These are phyloP conservation scores for Thelonectria blattea DNA, from an alignment of 2,329 filamentous ascomycete species.

Conservation along the genomic window DNA sequence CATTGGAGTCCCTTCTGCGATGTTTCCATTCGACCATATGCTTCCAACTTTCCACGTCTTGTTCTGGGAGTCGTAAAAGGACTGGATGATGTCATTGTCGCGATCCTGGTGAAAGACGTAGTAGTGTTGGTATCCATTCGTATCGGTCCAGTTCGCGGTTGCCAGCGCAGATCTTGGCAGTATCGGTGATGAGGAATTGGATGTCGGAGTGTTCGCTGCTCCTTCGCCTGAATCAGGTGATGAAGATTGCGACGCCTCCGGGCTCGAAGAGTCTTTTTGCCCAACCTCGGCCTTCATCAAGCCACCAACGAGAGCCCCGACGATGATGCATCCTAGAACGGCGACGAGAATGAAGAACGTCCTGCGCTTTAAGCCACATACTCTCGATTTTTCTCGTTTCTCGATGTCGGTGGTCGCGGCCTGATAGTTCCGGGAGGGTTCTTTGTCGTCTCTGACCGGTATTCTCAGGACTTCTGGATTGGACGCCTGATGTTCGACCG, in stretches of 20 bases:
- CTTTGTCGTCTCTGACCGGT: too few species aligned
- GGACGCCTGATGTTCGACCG: too few species aligned
- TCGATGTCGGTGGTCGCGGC: too few species aligned
- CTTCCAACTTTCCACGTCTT: slow-evolving; percentile 5
- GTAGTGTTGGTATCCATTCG: slow-evolving; percentile 3
- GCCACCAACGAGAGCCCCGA: slow-evolving; percentile 14
- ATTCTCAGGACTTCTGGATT: too few species aligned
- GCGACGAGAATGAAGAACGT: background rate
- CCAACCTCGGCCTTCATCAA: background rate
- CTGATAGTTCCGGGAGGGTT: too few species aligned
- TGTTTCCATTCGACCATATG: background rate
- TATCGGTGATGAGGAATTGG: background rate
- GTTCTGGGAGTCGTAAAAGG: slow-evolving; percentile 7
- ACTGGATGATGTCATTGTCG: background rate
- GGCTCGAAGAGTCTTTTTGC: background rate
- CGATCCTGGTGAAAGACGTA: slow-evolving; percentile 11
- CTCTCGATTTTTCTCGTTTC: background rate
- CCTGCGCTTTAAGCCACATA: slow-evolving; percentile 12
- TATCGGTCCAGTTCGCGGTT: slow-evolving; percentile 15
- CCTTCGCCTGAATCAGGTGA: background rate
- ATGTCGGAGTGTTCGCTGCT: background rate
- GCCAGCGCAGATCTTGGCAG: background rate
- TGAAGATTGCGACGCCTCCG: background rate
- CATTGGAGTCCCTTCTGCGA: slow-evolving; percentile 1
- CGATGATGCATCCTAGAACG: background rate